Evolutionary conservation across 371 early-diverging fungal genomes (phyloP), one percentile per base, ranked within the genome.

Genomic region (Apophysomyces ossiformis): DNA sequence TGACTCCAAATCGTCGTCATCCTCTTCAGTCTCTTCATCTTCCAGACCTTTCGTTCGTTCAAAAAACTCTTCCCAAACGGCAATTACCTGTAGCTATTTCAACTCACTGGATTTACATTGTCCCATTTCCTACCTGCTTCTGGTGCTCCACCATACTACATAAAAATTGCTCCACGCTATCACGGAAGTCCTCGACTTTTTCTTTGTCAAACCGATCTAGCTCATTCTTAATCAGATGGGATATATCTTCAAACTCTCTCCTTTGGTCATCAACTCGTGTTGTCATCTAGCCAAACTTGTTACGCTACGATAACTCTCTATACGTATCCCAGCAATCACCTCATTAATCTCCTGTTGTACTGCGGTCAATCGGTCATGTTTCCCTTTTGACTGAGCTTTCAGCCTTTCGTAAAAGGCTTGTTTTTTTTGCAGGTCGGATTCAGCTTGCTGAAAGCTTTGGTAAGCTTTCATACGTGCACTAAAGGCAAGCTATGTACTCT

Each of bases 181-280:
- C 83, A 63, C 92, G 85, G 69, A 95, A 91, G 67, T 95, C 95
- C 37, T 88, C 88, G 15, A 95, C 91, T 64, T 92, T 92, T 39
- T 92, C 90, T n/a, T 82, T 82, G 71, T 96, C 96, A 71, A 95
- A 94, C 21, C 93, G 85, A 65, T 90, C 93, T 43, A 96, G 71
- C 73, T 96, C 97, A 36, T 74, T 79, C 58, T 86, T 85, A 58
- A 96, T 83, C 41, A 89, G 63, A 57, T 81, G 82, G 5, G 93
- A 86, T 11, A 93, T 88, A 58, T 90, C 89, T 15, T 91, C 87
- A 75, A 92, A 95, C 15, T 89, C 92, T 37, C 81, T 79, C 47
- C 84, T 73, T 37, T 77, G 74, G 35, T 82, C 79, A 63, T 80
- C 82, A 26, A 86, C 82, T 41, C 82, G 83, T 56, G 78, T 76